Conservation (phyloP, 1,284 basidiomycete species). For the Leccinum griseonigrum region DNA sequence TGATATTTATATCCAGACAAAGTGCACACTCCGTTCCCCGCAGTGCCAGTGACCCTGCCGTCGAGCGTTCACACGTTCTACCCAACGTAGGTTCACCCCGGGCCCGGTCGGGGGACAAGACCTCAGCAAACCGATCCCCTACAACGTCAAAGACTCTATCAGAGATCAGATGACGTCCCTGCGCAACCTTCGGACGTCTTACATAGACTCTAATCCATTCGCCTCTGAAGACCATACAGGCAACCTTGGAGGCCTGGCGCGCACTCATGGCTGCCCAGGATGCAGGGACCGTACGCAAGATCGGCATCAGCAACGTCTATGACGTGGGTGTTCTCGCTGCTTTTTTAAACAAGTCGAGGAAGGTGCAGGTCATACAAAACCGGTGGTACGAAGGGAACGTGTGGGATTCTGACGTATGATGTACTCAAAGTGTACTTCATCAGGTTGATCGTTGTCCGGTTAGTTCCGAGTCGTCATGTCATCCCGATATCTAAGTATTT, state of each 20-base stretch:
- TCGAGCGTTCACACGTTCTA: slow-evolving; percentile 3
- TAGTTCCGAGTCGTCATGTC: too few species aligned
- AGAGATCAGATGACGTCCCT: slow-evolving; percentile 63
- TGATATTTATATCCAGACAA: slow-evolving; percentile 73
- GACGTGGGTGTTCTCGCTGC: slow-evolving; percentile 54
- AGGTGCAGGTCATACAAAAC: slow-evolving; percentile 75
- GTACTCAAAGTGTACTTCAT: too few species aligned
- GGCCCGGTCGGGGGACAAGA: slow-evolving; percentile 66
- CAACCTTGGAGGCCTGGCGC: slow-evolving; percentile 68
- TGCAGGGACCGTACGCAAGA: slow-evolving; percentile 55
- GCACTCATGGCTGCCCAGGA: slow-evolving; percentile 59
- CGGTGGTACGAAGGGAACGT: slow-evolving; percentile 78
- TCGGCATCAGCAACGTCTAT: slow-evolving; percentile 80
- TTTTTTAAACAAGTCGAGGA: slow-evolving; percentile 47
- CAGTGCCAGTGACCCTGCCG: background rate
- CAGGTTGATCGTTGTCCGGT: too few species aligned
- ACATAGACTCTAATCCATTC: slow-evolving; percentile 76
- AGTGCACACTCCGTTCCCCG: slow-evolving; percentile 43
- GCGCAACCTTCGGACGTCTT: slow-evolving; percentile 62
- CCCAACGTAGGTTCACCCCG: slow-evolving; percentile 55
- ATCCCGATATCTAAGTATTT: too few species aligned
- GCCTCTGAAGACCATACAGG: slow-evolving; percentile 55
- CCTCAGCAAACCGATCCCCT: slow-evolving; percentile 64
- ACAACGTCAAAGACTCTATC: slow-evolving; percentile 55
- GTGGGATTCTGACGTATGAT: slow-evolving; percentile 64